These are phyloP conservation scores for Trametes maxima DNA, from an alignment of 768 basidiomycete genomes.

Conservation along the genomic window DNA sequence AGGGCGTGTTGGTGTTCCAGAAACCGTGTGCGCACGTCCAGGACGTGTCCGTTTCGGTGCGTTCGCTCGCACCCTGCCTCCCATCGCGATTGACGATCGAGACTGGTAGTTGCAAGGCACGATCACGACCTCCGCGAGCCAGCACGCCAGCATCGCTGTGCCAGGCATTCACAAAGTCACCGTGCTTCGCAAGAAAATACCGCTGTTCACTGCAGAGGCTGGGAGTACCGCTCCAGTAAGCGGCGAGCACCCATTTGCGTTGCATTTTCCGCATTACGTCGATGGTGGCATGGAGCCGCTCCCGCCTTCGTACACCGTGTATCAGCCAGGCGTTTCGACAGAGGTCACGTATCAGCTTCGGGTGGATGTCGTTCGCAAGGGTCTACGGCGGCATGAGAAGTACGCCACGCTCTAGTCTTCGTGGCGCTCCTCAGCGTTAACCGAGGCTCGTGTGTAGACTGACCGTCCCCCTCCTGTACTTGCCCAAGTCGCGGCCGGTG, in stretches of 20 bases:
- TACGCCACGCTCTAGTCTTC: slow-evolving; percentile 26
- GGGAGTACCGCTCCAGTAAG: slow-evolving; percentile 27
- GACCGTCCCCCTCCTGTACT: slow-evolving; percentile 43
- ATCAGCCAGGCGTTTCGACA: slow-evolving; percentile 32
- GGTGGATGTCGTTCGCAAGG: slow-evolving; percentile 43
- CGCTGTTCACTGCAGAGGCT: slow-evolving; percentile 32
- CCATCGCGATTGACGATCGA: not conserved
- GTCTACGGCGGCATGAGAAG: slow-evolving; percentile 44
- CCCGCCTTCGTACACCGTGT: slow-evolving; percentile 43
- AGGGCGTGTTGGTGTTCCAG: slow-evolving; percentile 41
- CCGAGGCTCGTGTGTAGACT: slow-evolving; percentile 11
- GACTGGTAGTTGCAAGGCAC: slow-evolving; percentile 40
- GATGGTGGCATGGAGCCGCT: slow-evolving; percentile 33
- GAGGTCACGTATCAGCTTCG: slow-evolving; percentile 42
- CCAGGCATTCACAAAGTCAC: slow-evolving; percentile 31
- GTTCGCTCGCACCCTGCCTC: not conserved
- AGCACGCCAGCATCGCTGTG: slow-evolving; percentile 30
- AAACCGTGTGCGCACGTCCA: slow-evolving; percentile 40
- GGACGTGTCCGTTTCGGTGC: slow-evolving; percentile 43
- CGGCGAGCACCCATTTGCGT: slow-evolving; percentile 39
- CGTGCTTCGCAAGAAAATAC: slow-evolving; percentile 33
- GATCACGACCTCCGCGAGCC: slow-evolving; percentile 37
- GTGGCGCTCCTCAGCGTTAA: slow-evolving; percentile 3
- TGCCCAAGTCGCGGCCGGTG: slow-evolving; percentile 45
- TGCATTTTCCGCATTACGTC: slow-evolving; percentile 42